Evolutionary conservation across 1,284 basidiomycete genomes (phyloP).

Genomic region (Austroboletus olivaceoglutinosus): DNA sequence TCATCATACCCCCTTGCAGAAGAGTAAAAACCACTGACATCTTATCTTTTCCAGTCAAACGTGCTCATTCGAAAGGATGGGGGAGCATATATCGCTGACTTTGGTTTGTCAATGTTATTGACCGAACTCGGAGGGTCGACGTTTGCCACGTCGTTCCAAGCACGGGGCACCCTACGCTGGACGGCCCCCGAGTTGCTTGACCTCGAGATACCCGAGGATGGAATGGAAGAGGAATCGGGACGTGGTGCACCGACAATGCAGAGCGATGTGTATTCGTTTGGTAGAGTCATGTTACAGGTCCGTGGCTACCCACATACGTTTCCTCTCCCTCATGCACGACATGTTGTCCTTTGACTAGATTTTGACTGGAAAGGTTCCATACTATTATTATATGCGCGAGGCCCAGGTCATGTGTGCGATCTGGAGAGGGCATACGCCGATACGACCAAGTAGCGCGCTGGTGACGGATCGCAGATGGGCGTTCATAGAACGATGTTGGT

Average conservation of each 20-base stretch:
- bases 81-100: slow-evolving; percentile 13
- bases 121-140: slow-evolving; percentile 15
- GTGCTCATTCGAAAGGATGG: slow-evolving; percentile 13
- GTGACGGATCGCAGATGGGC: too few species aligned
- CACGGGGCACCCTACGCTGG: too few species aligned
- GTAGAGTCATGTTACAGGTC: slow-evolving; percentile 17
- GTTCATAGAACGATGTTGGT: slow-evolving; percentile 12
- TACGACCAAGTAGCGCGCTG: slow-evolving; percentile 3
- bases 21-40: background rate
- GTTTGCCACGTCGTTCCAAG: slow-evolving; percentile 16
- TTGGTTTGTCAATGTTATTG: slow-evolving; percentile 19
- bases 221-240: background rate
- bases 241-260: slow-evolving; percentile 1
- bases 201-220: slow-evolving; percentile 9
- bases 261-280: slow-evolving; percentile 18
- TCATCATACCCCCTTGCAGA: background rate
- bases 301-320: background rate
- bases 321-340: background rate
- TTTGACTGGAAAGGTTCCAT: slow-evolving; percentile 15
- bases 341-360: background rate
- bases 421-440: slow-evolving; percentile 7
- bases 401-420: slow-evolving; percentile 10
- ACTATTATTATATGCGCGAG: slow-evolving; percentile 12
- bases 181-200: slow-evolving; percentile 17
- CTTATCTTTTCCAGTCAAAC: slow-evolving; percentile 15